phyloP scores from a whole-genome alignment of 176 grass and related monocot species.

The Elaeis guineensis region DNA sequence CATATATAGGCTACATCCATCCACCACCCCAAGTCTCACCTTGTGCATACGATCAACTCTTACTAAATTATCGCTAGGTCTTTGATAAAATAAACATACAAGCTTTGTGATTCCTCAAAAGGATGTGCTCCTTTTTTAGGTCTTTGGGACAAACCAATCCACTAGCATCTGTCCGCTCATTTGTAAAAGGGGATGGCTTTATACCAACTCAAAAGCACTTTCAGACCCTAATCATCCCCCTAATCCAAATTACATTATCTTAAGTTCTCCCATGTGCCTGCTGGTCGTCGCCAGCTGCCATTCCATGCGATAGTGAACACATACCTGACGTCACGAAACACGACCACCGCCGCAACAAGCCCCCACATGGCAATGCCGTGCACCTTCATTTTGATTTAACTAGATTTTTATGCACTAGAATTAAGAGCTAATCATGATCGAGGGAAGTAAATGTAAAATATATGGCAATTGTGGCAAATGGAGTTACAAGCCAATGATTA shows the following conservation, averaged over 20 bases:
- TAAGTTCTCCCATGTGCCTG: background rate
- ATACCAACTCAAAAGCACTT: background rate
- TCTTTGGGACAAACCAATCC: background rate
- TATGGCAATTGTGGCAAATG: too few relatives aligned
- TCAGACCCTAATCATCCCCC: background rate
- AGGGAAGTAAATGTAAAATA: too few relatives aligned
- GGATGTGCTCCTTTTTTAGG: background rate
- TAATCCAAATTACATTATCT: background rate
- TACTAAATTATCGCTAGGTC: too few relatives aligned
- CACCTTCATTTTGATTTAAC: too few relatives aligned
- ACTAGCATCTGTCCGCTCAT: background rate
- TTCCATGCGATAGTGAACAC: background rate
- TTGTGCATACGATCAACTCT: too few relatives aligned
- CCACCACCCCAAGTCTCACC: background rate
- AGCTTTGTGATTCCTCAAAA: background rate
- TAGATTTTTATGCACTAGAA: too few relatives aligned
- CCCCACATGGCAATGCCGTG: too few relatives aligned
- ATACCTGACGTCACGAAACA: background rate
- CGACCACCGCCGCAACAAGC: background rate
- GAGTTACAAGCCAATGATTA: too few relatives aligned
- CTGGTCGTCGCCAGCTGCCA: too few relatives aligned
- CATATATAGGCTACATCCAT: background rate
- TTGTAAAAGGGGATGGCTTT: constrained; percentile 2
- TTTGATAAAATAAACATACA: too few relatives aligned
- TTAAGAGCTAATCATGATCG: too few relatives aligned